phyloP scores from a whole-genome alignment of 495 filamentous ascomycete genomes.

The Xylaria castorea region DNA sequence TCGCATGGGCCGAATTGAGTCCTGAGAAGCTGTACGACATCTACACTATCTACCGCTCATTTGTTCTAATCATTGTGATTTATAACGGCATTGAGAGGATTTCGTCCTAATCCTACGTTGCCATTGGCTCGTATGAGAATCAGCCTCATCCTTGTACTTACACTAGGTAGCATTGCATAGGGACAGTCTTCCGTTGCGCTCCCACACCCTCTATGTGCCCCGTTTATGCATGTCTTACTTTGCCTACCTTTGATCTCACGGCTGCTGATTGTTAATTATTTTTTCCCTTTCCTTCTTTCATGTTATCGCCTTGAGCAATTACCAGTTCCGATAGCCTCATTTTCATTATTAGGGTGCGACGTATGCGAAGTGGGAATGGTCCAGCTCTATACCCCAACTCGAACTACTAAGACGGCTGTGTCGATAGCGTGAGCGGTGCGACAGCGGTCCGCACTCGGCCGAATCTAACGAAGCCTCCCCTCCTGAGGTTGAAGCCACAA shows the following conservation, averaged over 20 bases:
- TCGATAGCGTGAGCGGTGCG: slow-evolving; percentile 9
- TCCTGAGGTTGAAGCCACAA: slow-evolving; percentile 8
- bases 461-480: neutral
- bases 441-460: slow-evolving; percentile 1
- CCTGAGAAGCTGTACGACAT: slow-evolving; percentile 1
- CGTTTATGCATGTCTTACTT: slow-evolving; percentile 26
- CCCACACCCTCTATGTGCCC: slow-evolving; percentile 14
- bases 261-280: neutral
- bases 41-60: slow-evolving; percentile 8
- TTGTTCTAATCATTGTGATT: neutral
- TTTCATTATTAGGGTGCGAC: neutral
- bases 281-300: slow-evolving; percentile 9
- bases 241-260: slow-evolving; percentile 9
- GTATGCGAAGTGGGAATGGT: slow-evolving; percentile 12
- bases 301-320: neutral
- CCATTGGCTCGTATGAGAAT: slow-evolving; percentile 20
- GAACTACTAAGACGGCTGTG: slow-evolving; percentile 1
- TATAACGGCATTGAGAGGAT: slow-evolving; percentile 8
- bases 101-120: neutral
- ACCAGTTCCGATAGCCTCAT: neutral
- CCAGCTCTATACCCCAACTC: neutral
- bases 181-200: neutral
- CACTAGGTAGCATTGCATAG: neutral
- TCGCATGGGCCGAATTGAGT: neutral
- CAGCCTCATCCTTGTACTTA: slow-evolving; percentile 29